Evolutionary conservation across 768 basidiomycete species (phyloP).

Genomic region (Tylopilus rubrobrunneus): DNA sequence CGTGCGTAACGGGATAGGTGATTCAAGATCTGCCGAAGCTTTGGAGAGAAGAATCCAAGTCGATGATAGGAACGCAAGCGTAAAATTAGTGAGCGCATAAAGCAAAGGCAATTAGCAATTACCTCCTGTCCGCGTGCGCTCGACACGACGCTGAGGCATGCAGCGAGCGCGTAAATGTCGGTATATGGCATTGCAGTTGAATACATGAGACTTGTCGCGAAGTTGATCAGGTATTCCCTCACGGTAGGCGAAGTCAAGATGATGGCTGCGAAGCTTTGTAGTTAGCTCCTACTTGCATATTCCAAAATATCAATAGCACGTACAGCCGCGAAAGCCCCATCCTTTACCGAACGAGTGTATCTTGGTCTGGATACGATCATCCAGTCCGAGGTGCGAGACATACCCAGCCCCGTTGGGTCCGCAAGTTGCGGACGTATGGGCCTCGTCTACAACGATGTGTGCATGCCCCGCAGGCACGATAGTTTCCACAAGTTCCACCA

Average conservation of each 20-base stretch:
- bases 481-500: slow-evolving; percentile 37
- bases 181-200: slow-evolving; percentile 22
- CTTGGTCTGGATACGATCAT: slow-evolving; percentile 40
- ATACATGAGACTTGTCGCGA: slow-evolving; percentile 16
- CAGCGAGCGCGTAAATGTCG: slow-evolving; percentile 32
- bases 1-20: slow-evolving; percentile 12
- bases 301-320: background rate
- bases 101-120: background rate
- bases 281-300: background rate
- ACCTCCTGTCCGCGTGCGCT: slow-evolving; percentile 18
- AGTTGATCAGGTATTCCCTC: slow-evolving; percentile 21
- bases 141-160: slow-evolving; percentile 33
- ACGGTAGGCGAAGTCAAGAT: slow-evolving; percentile 16
- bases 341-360: slow-evolving; percentile 54
- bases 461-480: slow-evolving; percentile 35
- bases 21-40: slow-evolving; percentile 16
- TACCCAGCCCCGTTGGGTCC: slow-evolving; percentile 45
- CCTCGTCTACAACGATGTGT: slow-evolving; percentile 53
- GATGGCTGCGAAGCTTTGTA: slow-evolving; percentile 8
- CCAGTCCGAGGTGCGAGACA: slow-evolving; percentile 40
- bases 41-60: background rate
- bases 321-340: slow-evolving; percentile 19
- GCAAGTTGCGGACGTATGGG: slow-evolving; percentile 53
- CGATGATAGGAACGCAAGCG: background rate
- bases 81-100: background rate